Evolutionary conservation across 176 grass and related monocot species (phyloP), one percentile per base, ranked within the genome.

Genomic region (Luzula sylvatica): DNA sequence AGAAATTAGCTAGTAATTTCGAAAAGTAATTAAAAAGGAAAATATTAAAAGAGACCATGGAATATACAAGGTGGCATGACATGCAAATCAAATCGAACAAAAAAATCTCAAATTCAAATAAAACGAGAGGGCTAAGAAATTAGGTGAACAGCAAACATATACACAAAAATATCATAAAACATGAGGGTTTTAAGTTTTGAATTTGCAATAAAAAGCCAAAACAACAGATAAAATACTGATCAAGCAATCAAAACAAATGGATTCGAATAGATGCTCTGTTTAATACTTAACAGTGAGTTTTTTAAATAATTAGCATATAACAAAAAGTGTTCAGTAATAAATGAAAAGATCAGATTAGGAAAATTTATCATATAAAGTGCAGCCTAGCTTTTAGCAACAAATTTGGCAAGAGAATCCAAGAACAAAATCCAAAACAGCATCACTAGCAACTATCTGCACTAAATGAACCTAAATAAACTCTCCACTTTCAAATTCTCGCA

Each of bases 321-420:
- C 11, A 64, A 50, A 64, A 49, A 41, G 43, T 49, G 23, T 11
- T 29, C 60, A 13, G 43, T 45, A 39, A 64, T 64, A 64, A 64
- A 64, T 64, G 60, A 64, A 64, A 64, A 13, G 30, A 64, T 47
- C 60, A 64, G 44, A 50, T 41, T 64, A 29, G 43, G 60, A 50
- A 64, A 64, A 64, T 23, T 50, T 35, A 35, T 45, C 43, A 28
- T 22, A 64, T 30, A 64, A 64, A 50, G 60, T 27, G 47, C 29
- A 64, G 46, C 22, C 15, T 64, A 11, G 29, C 43, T 64, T 64
- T 63, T 32, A 5, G 16, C 25, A 64, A 64, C 60, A 64, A 50
- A 64, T 49, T 64, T 64, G 47, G 60, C 43, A 64, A 64, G 43
- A 64, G 41, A 20, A 64, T 64, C 42, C 23, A 64, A 64, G 42